A percentile compares a stretch with the other conserved stretches of the same genome.
Evolutionary conservation across 306 rosid genomes (phyloP).

Genomic region (barrel medic (Medicago truncatula)): DNA sequence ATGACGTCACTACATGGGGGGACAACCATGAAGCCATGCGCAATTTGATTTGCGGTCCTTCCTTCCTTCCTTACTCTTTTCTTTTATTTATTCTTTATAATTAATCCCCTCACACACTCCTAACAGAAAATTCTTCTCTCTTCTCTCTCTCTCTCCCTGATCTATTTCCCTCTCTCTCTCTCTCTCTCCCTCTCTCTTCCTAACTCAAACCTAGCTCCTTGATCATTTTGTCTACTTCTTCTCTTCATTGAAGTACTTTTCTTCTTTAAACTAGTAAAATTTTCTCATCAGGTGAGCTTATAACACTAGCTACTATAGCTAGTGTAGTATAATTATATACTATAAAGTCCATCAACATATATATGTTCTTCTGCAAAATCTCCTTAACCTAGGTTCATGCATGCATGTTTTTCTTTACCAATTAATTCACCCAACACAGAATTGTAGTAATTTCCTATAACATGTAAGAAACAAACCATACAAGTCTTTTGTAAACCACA

Average conservation of each 20-base stretch:
- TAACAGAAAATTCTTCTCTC: conserved; percentile 36
- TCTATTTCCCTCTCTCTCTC: conserved; percentile 5
- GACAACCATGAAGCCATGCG: conserved; percentile 88
- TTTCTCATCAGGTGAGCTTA: conserved; percentile 42
- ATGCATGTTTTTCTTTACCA: not conserved
- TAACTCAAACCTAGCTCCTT: conserved; percentile 2
- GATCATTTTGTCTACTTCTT: conserved; percentile 23
- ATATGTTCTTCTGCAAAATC: not conserved
- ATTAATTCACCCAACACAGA: not conserved
- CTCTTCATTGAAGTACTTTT: conserved; percentile 47
- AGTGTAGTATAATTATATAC: not conserved
- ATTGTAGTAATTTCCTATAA: too few species aligned
- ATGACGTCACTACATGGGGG: conserved; percentile 76
- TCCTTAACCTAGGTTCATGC: not conserved
- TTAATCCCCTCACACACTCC: conserved; percentile 37
- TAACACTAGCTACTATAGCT: not conserved
- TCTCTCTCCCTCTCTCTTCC: conserved; percentile 3
- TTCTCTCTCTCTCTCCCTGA: conserved; percentile 26
- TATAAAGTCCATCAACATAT: not conserved
- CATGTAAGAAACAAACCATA: too few species aligned
- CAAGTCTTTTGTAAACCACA: too few species aligned
- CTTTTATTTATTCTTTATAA: conserved; percentile 50
- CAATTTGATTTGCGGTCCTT: conserved; percentile 77
- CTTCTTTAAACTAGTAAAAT: conserved; percentile 39
- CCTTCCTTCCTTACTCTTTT: conserved; percentile 41